Percentiles rank a stretch among this genome's conserved stretches.
Evolutionary conservation across 2,329 filamentous ascomycete species (phyloP).

Genomic region (Phialocephala subalpina): DNA sequence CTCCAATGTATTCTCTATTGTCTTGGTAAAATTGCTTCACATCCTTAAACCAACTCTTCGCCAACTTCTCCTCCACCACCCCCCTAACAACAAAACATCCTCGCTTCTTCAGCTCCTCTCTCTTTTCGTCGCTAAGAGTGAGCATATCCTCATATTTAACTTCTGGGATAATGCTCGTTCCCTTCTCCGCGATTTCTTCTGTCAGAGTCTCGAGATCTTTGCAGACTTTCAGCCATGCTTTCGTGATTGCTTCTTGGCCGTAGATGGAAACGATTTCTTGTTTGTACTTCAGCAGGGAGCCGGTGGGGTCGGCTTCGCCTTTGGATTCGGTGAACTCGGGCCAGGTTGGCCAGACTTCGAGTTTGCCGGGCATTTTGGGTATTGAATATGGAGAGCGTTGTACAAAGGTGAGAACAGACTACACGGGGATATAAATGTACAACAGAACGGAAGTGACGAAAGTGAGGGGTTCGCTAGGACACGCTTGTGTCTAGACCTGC

Average conservation of each 20-base stretch:
- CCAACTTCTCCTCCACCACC: slow-evolving; percentile 36
- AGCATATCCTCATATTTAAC: slow-evolving; percentile 44
- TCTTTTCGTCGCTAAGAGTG: slow-evolving; percentile 24
- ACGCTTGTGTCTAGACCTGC: background rate
- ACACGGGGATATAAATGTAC: slow-evolving; percentile 1
- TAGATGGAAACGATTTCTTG: slow-evolving; percentile 47
- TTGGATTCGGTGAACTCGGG: slow-evolving; percentile 35
- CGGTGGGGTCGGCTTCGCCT: slow-evolving; percentile 34
- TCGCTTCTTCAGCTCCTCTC: slow-evolving; percentile 40
- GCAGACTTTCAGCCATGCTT: slow-evolving; percentile 51
- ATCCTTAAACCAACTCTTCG: slow-evolving; percentile 41
- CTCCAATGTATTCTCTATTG: slow-evolving; percentile 42
- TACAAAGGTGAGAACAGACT: background rate
- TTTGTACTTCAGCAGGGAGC: slow-evolving; percentile 38
- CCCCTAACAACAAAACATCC: slow-evolving; percentile 42
- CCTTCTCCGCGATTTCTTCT: slow-evolving; percentile 46
- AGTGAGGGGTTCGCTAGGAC: background rate
- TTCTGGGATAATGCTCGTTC: slow-evolving; percentile 46
- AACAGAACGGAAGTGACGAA: background rate
- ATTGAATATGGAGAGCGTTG: background rate
- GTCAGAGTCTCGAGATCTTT: slow-evolving; percentile 46
- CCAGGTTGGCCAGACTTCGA: slow-evolving; percentile 41
- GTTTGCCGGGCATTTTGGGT: slow-evolving; percentile 7
- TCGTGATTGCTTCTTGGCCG: slow-evolving; percentile 45
- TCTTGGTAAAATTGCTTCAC: slow-evolving; percentile 46